Percentiles rank a stretch among this genome's conserved stretches.
These are phyloP conservation scores for Cladobotryum protrusum DNA, from an alignment of 2,329 filamentous ascomycete genomes.

Conservation along the genomic window DNA sequence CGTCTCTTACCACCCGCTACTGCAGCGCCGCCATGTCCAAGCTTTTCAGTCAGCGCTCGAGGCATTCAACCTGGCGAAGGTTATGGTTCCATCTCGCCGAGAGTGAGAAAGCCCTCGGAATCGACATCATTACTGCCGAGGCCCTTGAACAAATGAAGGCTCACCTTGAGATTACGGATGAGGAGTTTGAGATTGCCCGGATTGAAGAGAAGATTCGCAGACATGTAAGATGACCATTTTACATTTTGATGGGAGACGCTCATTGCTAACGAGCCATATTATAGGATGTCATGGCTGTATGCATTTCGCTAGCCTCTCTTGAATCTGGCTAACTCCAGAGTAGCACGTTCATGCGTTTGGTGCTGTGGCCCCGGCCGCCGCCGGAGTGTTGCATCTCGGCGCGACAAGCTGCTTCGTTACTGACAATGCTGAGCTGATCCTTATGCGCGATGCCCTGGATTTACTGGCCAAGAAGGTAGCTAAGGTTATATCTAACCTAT, in stretches of 20 bases:
- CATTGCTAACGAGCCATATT: conserved; percentile 47
- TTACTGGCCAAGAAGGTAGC: conserved; percentile 71
- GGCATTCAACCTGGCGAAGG: conserved; percentile 74
- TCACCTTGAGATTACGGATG: conserved; percentile 66
- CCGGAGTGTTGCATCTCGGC: conserved; percentile 61
- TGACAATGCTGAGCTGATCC: conserved; percentile 72
- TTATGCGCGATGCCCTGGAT: conserved; percentile 58
- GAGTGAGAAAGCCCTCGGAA: conserved; percentile 72
- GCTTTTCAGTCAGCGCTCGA: conserved; percentile 71
- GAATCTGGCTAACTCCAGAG: no score
- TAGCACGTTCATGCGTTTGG: conserved; percentile 68
- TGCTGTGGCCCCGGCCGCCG: conserved; percentile 65
- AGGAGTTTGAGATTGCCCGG: conserved; percentile 67
- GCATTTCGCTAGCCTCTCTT: no score
- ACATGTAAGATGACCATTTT: no score
- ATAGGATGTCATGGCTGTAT: conserved; percentile 48
- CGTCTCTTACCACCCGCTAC: conserved; percentile 66
- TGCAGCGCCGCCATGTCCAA: conserved; percentile 67
- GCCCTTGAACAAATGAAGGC: conserved; percentile 71
- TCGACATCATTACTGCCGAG: conserved; percentile 62
- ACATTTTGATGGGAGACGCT: no score
- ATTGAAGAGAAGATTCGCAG: conserved; percentile 62
- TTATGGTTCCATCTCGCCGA: conserved; percentile 87
- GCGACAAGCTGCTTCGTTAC: conserved; percentile 52
- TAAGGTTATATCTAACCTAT: conserved; percentile 69